Evolutionary conservation across 2,329 filamentous ascomycete genomes (phyloP).

Genomic region (Neurospora sp.): DNA sequence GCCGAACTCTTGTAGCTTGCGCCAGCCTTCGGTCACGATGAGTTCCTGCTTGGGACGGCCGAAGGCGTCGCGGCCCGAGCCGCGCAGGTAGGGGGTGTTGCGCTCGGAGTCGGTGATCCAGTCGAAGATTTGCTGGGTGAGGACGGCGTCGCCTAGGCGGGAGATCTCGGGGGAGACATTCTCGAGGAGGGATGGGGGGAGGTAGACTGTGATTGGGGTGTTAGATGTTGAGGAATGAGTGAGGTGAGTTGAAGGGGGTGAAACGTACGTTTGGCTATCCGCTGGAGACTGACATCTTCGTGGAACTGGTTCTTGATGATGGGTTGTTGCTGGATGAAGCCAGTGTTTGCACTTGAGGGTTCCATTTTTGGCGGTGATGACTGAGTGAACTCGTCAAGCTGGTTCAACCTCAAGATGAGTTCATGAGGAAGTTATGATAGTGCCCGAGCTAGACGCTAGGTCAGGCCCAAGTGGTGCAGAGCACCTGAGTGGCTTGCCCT

Average conservation of each 20-base stretch:
- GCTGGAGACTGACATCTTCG: slow-evolving; percentile 42
- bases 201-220: slow-evolving; percentile 31
- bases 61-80: slow-evolving; percentile 49
- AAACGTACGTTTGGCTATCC: slow-evolving; percentile 39
- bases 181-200: slow-evolving; percentile 30
- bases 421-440: not conserved
- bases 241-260: too few relatives aligned
- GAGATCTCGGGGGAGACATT: slow-evolving; percentile 32
- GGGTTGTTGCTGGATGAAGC: slow-evolving; percentile 47
- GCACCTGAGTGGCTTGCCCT: not conserved
- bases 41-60: slow-evolving; percentile 49
- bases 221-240: too few relatives aligned
- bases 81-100: slow-evolving; percentile 50
- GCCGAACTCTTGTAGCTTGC: slow-evolving; percentile 48
- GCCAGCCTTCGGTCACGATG: slow-evolving; percentile 58
- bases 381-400: not conserved
- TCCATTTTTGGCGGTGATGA: slow-evolving; percentile 24
- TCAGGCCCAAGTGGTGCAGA: not conserved
- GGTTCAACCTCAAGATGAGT: not conserved
- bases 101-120: slow-evolving; percentile 55
- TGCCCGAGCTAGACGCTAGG: not conserved
- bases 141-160: slow-evolving; percentile 39
- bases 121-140: slow-evolving; percentile 43
- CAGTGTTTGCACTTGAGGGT: slow-evolving; percentile 33
- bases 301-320: slow-evolving; percentile 45